A percentile compares a stretch with the other conserved stretches of the same genome.
Conservation (phyloP, 2,329 filamentous ascomycete genomes). For the Claviceps sp. region DNA sequence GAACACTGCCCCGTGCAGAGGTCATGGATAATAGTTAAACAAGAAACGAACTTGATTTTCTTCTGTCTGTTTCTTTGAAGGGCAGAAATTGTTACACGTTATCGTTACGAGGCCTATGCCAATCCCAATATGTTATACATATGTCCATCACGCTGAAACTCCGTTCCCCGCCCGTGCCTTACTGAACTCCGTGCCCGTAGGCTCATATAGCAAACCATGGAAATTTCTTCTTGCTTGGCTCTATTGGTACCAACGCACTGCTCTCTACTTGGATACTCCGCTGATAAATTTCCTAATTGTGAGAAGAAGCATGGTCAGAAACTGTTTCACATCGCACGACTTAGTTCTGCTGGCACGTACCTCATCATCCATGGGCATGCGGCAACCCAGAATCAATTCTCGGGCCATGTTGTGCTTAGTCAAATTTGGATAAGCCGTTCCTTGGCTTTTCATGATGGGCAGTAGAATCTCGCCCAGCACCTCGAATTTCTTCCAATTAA, state of each 20-base stretch:
- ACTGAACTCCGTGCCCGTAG: constrained; percentile 15
- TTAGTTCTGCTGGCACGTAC: constrained; percentile 36
- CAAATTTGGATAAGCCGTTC: constrained; percentile 64
- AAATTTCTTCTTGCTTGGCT: constrained; percentile 49
- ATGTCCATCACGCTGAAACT: constrained; percentile 2
- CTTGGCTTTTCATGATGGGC: constrained; percentile 83
- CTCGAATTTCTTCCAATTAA: constrained; percentile 98
- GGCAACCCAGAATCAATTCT: constrained; percentile 67
- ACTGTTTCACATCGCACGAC: neutral
- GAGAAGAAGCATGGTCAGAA: neutral
- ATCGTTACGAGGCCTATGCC: neutral
- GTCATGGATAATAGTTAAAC: too few species aligned
- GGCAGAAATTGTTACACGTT: neutral
- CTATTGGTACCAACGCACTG: constrained; percentile 27
- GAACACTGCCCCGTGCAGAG: too few species aligned
- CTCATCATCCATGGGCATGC: constrained; percentile 76
- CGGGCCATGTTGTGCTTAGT: constrained; percentile 55
- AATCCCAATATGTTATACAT: neutral
- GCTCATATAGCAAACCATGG: constrained; percentile 46
- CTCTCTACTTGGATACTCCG: constrained; percentile 47
- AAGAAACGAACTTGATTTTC: too few species aligned
- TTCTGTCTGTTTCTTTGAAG: too few species aligned
- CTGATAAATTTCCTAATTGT: constrained; percentile 47
- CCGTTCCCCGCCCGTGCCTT: constrained; percentile 4
- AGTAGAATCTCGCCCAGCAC: constrained; percentile 86